Evolutionary conservation across 2,329 filamentous ascomycete species (phyloP).

Genomic region (Tolypocladium paradoxum): DNA sequence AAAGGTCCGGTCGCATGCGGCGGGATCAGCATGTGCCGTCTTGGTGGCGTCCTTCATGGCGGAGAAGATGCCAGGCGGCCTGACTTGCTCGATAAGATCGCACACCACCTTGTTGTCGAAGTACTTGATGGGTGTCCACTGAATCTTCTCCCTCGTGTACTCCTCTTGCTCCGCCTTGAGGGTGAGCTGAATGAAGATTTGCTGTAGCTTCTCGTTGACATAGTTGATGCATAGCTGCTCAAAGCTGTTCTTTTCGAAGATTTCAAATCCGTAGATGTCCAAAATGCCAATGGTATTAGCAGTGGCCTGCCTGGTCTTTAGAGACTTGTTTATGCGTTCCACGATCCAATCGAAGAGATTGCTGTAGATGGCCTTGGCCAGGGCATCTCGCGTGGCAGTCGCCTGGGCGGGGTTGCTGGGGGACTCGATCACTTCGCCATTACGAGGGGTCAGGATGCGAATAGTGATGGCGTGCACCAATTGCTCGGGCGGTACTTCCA

Average conservation of each 20-base stretch:
- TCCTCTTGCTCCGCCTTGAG: slow-evolving; percentile 96
- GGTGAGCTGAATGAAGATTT: slow-evolving; percentile 97
- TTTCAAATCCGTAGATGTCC: slow-evolving; percentile 98
- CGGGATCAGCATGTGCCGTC: slow-evolving; percentile 92
- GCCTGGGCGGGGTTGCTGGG: slow-evolving; percentile 85
- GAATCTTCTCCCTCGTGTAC: slow-evolving; percentile 89
- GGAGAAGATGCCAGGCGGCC: slow-evolving; percentile 87
- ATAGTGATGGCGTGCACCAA: slow-evolving; percentile 83
- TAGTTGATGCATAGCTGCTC: slow-evolving; percentile 99
- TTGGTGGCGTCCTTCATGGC: slow-evolving; percentile 96
- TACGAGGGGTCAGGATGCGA: slow-evolving; percentile 64
- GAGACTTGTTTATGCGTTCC: slow-evolving; percentile 75
- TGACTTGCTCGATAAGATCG: slow-evolving; percentile 84
- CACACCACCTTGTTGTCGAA: slow-evolving; percentile 99
- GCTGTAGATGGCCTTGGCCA: slow-evolving; percentile 93
- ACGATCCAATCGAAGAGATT: slow-evolving; percentile 99
- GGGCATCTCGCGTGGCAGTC: slow-evolving; percentile 73
- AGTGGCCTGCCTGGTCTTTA: slow-evolving; percentile 66
- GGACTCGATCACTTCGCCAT: slow-evolving; percentile 56
- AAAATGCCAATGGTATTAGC: slow-evolving; percentile 88
- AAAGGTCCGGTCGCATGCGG: slow-evolving; percentile 90
- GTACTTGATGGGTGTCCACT: slow-evolving; percentile 98
- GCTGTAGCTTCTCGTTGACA: slow-evolving; percentile 97
- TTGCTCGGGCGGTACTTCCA: slow-evolving; percentile 74
- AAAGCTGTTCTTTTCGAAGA: slow-evolving; percentile 98